phyloP scores from a whole-genome alignment of 192 early-diverging fungal genomes.

The Backusella psychrophila region DNA sequence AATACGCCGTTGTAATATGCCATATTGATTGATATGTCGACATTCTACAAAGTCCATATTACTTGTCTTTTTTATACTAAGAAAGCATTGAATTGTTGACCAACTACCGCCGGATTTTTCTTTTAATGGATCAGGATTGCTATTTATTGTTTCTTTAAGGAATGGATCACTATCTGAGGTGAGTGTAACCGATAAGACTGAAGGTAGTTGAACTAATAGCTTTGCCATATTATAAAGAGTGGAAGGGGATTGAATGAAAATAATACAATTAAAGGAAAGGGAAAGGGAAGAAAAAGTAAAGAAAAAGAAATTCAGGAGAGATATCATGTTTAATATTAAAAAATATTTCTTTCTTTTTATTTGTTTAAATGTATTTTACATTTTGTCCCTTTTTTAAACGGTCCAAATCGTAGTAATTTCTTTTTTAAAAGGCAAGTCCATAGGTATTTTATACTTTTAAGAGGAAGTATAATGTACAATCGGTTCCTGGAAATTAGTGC shows the following conservation, averaged over 20 bases:
- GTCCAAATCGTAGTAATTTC: constrained; percentile 1
- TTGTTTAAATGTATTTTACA: constrained; percentile 3
- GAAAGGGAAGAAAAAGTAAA: neutral
- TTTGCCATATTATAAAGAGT: neutral
- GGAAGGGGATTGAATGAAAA: neutral
- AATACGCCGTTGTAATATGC: neutral
- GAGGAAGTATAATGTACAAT: neutral
- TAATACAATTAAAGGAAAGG: neutral
- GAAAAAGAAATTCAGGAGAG: constrained; percentile 2
- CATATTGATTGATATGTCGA: constrained; percentile 11
- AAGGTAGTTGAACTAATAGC: neutral
- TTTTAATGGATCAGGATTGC: neutral
- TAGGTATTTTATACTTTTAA: neutral
- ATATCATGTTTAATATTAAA: neutral
- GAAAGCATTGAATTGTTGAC: neutral
- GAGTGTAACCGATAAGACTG: neutral
- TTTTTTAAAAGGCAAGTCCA: neutral
- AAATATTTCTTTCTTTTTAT: neutral
- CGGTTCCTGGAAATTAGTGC: neutral
- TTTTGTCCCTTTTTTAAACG: constrained; percentile 2
- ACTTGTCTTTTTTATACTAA: neutral
- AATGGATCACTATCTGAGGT: neutral
- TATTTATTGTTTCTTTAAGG: neutral
- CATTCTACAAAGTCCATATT: neutral
- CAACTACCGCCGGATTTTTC: neutral